Conservation (phyloP, 129 eudicot genomes). For the Helianthus annuus region HanXRQr2.0-SUNRISE NC_035442.2:171502841-171503340, state of each 20-base stretch:
- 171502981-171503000: constrained; percentile 87
- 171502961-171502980: constrained; percentile 94
- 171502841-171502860: background rate
- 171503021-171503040: background rate
- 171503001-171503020: constrained; percentile 10
- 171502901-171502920: background rate
- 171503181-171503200: constrained; percentile 4
- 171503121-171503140: background rate
- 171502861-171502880: background rate
- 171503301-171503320: background rate
- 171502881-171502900: background rate
- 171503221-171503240: constrained; percentile 61
- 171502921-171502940: constrained; percentile 20
- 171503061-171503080: background rate
- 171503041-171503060: background rate
- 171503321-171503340: constrained; percentile 14
- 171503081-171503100: background rate
- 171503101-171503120: background rate
- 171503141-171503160: background rate
- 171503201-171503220: background rate
- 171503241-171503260: constrained; percentile 89
- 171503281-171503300: constrained; percentile 63
- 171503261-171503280: constrained; percentile 95
- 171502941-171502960: constrained; percentile 89
- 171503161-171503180: background rate